phyloP scores from a whole-genome alignment of 2,329 filamentous ascomycete genomes.

The Verticillium zaregamsianum region DNA sequence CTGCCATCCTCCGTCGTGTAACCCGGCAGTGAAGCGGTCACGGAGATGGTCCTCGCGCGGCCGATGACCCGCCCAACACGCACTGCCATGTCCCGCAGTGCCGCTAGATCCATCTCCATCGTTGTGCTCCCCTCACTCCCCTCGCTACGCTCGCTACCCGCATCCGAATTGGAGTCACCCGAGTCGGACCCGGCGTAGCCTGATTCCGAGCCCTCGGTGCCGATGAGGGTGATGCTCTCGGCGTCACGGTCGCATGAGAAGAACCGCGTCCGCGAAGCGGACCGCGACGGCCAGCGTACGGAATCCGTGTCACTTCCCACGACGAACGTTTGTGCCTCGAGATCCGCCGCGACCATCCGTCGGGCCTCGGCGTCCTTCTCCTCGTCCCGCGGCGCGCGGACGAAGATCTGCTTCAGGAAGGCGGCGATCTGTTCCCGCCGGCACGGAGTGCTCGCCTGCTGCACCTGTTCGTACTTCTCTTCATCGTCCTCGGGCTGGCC shows the following conservation, averaged over 20 bases:
- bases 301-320: neutral
- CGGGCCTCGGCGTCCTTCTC: constrained; percentile 1
- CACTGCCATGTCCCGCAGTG: neutral
- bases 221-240: constrained; percentile 3
- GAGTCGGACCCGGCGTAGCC: neutral
- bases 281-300: neutral
- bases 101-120: constrained; percentile 3
- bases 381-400: neutral
- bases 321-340: neutral
- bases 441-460: neutral
- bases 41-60: neutral
- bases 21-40: neutral
- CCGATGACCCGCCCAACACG: neutral
- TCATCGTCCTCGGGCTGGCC: neutral
- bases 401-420: neutral
- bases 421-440: too few relatives aligned
- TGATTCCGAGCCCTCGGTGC: neutral
- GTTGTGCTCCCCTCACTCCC: neutral
- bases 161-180: neutral
- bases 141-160: neutral
- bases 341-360: neutral
- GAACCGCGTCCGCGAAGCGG: neutral
- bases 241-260: neutral
- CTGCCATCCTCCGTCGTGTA: constrained; percentile 2
- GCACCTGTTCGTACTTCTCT: neutral